Evolutionary conservation across 176 grass and related monocot genomes (phyloP), one percentile per base, ranked within the genome.

Genomic region (Oryza australiensis): DNA sequence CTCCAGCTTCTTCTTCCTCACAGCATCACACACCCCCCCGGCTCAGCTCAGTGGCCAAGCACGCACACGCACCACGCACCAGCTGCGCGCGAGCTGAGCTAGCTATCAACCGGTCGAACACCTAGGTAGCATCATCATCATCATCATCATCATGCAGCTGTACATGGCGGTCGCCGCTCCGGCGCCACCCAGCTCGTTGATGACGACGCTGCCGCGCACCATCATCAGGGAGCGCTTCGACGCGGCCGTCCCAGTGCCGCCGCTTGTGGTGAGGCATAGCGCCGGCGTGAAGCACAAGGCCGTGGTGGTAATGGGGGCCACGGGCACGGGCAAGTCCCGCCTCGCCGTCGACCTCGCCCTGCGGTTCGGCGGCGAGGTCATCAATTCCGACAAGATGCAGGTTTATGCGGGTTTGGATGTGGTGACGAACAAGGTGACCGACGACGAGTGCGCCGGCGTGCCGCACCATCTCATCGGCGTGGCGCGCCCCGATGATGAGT

Each of bases 341-440:
- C 83, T 99, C 11, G 93, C 97, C 4, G 85, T 99, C 83, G 86
- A 93, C 80, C 80, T 99, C 20, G 97, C 97, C 18, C 77, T 59
- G 66, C 85, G 60, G 6, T 82, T 94, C 49, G 65, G 86, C 10
- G 97, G 97, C 2, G 91, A 99, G 69, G 87, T 99, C 3, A 80
- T 99, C 16, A 99, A 96, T 26, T 96, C 91, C 0, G 97, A 99
- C 35, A 99, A 99, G 80, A 99, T 99, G 80, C 97, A 99, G 46
- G 3, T 94, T 3, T 87, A 94, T 42, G 34, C 57, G 2, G 97
- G 97, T n/a, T 89, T 99, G 0, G 82, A 91, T 34, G 85, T 99
- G 26, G 69, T 92, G 5, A 96, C 93, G 15, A 99, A 99, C 87
- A 99, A 99, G 70, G 87, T 99, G 1, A 71, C 85, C 2, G 45